Base-by-base conservation (phyloP, 2,329 filamentous ascomycete species). In the Penicillium sp. region DNA sequence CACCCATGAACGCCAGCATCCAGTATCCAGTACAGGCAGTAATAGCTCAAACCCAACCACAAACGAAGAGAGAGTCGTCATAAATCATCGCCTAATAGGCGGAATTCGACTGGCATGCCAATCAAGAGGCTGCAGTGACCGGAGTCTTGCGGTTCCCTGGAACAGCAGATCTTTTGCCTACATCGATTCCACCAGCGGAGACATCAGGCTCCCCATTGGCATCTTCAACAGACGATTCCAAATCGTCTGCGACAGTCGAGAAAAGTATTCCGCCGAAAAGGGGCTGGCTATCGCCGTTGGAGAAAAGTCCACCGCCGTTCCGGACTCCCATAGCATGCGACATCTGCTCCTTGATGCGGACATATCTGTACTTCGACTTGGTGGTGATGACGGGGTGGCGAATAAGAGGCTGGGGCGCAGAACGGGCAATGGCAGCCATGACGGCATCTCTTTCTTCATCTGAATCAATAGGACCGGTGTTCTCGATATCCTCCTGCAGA, bases 361-460 rank as follows among this genome's bases (percentile, higher is more conserved):
- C 77, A 52, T 78, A 76, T 57, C 80, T 76, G 61, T 83, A 83
- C 60, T 81, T 82, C 24, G 69, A 69, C 45, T 68, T 67, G 4
- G 69, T 73, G 4, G 69, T 69, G 45, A 81, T 74, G 32, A 75
- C 66, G 2, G 72, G 72, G 43, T 87, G 82, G 7, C 83, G 81
- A 26, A 88, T 78, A 4, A 95, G 72, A 0, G 91, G 90, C 55
- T 84, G 82, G 0, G 91, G 90, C 38, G 82, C 83, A 72, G 87
- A 88, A 47, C 82, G 81, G 22, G 82, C 76, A 47, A 91, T 68
- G 15, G 87, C 87, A 29, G 79, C 76, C 88, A 97, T 95, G 45
- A 97, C 87, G 0, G 85, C 79, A 43, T 89, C 84, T 44, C 88
- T 88, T 69, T 98, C 93, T 73, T 97, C 93, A 64, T 98, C 93